Percentiles rank a stretch among this genome's conserved stretches.
phyloP scores from a whole-genome alignment of 2,329 filamentous ascomycete genomes.

The Clonostachys sp. region DNA sequence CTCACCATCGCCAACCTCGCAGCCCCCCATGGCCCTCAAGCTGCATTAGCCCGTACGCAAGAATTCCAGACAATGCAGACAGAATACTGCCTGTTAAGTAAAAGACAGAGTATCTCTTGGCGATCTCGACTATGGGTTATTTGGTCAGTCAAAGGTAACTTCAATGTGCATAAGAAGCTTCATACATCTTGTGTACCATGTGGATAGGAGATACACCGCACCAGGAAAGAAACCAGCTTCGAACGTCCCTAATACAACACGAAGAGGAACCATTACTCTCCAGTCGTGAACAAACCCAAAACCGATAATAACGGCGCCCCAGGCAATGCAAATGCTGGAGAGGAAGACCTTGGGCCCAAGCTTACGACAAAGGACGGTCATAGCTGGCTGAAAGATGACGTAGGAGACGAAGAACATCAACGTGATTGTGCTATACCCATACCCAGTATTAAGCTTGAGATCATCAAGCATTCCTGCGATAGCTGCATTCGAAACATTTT shows the following conservation, averaged over 20 bases:
- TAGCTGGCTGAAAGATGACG: constrained; percentile 33
- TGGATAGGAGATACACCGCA: constrained; percentile 1
- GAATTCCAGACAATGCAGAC: constrained; percentile 13
- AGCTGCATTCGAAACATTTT: constrained; percentile 48
- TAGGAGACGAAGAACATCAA: constrained; percentile 58
- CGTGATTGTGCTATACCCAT: constrained; percentile 52
- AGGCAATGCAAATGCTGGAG: neutral
- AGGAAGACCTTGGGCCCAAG: constrained; percentile 20
- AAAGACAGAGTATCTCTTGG: constrained; percentile 15
- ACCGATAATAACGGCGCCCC: constrained; percentile 1
- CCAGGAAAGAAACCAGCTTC: constrained; percentile 7
- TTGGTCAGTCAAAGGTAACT: too few species aligned
- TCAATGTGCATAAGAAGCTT: too few species aligned
- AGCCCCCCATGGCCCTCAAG: constrained; percentile 9
- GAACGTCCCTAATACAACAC: constrained; percentile 30
- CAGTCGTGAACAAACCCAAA: constrained; percentile 38
- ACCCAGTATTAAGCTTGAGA: constrained; percentile 39
- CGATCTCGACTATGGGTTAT: neutral
- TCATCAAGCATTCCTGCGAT: constrained; percentile 27
- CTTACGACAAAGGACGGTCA: constrained; percentile 17
- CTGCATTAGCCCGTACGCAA: constrained; percentile 12
- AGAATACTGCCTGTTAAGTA: constrained; percentile 13
- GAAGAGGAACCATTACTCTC: constrained; percentile 35
- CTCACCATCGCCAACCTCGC: constrained; percentile 11
- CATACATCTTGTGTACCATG: neutral